Base-by-base conservation (phyloP, 345 rosid species). In the Salix koriyanagi region DNA sequence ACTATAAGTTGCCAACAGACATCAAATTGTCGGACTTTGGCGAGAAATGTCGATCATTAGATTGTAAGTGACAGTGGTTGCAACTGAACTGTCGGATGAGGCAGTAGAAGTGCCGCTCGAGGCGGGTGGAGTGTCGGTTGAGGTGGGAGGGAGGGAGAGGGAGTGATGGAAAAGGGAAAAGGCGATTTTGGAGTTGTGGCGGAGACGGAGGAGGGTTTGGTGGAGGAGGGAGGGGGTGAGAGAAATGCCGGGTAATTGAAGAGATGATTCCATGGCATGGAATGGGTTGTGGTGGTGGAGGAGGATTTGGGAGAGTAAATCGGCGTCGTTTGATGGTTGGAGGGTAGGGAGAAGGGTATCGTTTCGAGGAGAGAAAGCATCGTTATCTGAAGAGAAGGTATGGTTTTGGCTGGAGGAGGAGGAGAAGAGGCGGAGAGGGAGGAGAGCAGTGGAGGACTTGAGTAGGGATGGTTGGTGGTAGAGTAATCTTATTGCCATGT, bases 151-250 rank as follows among this genome's bases (percentile, higher is more conserved):
- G 69, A 85, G 83, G 50, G 90, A 87, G 67, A 80, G 82, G 61
- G 90, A 84, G 71, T 78, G 82, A 69, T 85, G 84, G 87, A 91
- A 91, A 74, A 91, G 80, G 34, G 96, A 77, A 23, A 87, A 88
- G 74, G 87, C 91, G 52, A 93, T 79, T 67, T 93, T 93, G 84
- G 97, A 93, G 70, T 83, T 81, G 84, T 93, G 91, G 52, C 81
- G 91, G 86, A 95, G 91, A 42, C 99, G 97, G 81, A 93, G 93
- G 77, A 93, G 97, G 37, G 93, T 93, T 77, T 95, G 96, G 86
- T 91, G 65, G 75, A 93, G 82, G 77, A 93, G 89, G 62, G 77
- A 34, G 1, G 94, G 56, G 2, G 94, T 71, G 77, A 95, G 88
- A 28, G 88, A 75, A 73, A 95, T 81, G 72, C 97, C 97, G 48